Evolutionary conservation across 164 flowering plant genomes (phyloP).

Genomic region (Vitis vinifera): ASM3070453v1 NC_081808.1:7368001-7368500

Average conservation of each 20-base stretch:
- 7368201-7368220: constrained; percentile 11
- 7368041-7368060: too few relatives aligned
- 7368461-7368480: constrained; percentile 39
- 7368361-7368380: constrained; percentile 35
- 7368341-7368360: constrained; percentile 31
- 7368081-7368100: too few relatives aligned
- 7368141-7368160: too few relatives aligned
- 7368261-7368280: constrained; percentile 29
- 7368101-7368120: too few relatives aligned
- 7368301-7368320: constrained; percentile 29
- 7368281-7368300: constrained; percentile 35
- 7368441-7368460: constrained; percentile 44
- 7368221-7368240: constrained; percentile 47
- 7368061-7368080: too few relatives aligned
- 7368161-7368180: too few relatives aligned
- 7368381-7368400: constrained; percentile 1
- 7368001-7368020: too few relatives aligned
- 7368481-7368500: constrained; percentile 45
- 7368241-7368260: constrained; percentile 59
- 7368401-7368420: constrained; percentile 32
- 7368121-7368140: too few relatives aligned
- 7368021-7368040: too few relatives aligned
- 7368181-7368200: too few relatives aligned
- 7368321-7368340: constrained; percentile 27
- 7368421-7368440: constrained; percentile 46